Evolutionary conservation across 2,329 filamentous ascomycete species (phyloP).

Genomic region (Decorospora gaudefroyi): DNA sequence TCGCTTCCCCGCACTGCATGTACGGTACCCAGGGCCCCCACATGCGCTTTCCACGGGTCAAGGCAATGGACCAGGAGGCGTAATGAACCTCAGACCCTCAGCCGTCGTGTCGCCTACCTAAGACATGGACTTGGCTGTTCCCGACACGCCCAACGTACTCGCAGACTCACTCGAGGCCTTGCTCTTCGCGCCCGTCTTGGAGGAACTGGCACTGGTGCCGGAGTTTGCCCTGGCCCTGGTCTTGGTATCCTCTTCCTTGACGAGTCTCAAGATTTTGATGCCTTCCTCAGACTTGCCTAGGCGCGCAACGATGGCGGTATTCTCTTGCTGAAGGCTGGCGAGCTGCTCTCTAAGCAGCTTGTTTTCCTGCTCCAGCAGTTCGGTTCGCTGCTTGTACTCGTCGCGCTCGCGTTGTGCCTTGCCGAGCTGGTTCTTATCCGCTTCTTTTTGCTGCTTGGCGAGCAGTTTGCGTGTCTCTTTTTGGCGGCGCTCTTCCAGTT

Average conservation of each 20-base stretch:
- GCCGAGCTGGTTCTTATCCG: constrained; percentile 56
- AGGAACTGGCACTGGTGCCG: constrained; percentile 30
- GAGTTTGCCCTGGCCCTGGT: constrained; percentile 34
- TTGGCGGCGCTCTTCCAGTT: constrained; percentile 68
- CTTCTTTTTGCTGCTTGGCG: constrained; percentile 65
- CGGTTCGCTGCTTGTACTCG: constrained; percentile 52
- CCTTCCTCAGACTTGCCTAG: constrained; percentile 50
- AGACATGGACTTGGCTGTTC: constrained; percentile 11
- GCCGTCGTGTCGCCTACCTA: too few relatives aligned
- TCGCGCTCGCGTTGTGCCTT: constrained; percentile 56
- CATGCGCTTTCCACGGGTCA: too few relatives aligned
- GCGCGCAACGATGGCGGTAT: constrained; percentile 56
- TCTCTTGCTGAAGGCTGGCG: constrained; percentile 61
- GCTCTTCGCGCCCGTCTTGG: constrained; percentile 23
- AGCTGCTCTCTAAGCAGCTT: constrained; percentile 57
- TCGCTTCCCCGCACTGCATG: too few relatives aligned
- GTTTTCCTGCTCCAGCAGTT: constrained; percentile 56
- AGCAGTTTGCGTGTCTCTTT: constrained; percentile 68
- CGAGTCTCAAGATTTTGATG: constrained; percentile 38
- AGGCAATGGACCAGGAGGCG: too few relatives aligned
- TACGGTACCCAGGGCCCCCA: too few relatives aligned
- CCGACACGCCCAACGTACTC: constrained; percentile 16
- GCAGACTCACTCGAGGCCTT: constrained; percentile 12
- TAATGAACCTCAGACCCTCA: too few relatives aligned
- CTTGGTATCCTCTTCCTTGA: constrained; percentile 35